Percentiles rank a stretch among this genome's conserved stretches.
Conservation (phyloP, 202 grass and related monocot species). For the Zizania palustris region DNA sequence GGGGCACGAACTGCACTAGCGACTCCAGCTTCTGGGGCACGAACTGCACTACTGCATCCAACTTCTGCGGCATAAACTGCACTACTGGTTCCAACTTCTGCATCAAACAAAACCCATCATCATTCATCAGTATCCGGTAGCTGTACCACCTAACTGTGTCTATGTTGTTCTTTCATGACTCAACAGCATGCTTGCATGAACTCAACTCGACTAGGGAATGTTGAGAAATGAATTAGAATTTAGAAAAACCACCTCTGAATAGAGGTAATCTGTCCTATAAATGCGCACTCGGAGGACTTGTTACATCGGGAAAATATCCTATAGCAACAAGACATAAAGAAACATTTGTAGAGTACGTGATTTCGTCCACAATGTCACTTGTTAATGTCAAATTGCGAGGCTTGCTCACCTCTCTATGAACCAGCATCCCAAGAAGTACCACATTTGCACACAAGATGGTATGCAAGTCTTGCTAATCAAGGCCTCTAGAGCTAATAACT, state of each 20-base stretch:
- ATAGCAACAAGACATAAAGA: neutral
- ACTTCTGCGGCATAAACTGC: no score
- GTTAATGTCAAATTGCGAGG: neutral
- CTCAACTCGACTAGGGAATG: neutral
- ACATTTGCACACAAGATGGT: neutral
- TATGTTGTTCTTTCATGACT: no score
- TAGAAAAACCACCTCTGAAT: neutral
- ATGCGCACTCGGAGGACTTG: neutral
- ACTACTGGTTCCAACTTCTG: no score
- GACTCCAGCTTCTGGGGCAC: neutral
- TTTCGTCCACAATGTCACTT: neutral
- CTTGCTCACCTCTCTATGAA: neutral
- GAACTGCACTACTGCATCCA: no score
- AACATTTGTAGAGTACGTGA: constrained; percentile 3
- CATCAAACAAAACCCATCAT: no score
- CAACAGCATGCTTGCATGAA: neutral
- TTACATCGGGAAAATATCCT: neutral
- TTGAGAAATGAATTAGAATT: neutral
- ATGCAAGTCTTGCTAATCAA: no score
- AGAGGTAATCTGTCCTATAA: neutral
- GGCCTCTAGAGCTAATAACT: neutral
- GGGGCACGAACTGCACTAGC: constrained; percentile 26
- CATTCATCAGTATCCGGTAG: no score
- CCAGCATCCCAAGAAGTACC: constrained; percentile 1
- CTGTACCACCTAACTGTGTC: no score